phyloP scores from a whole-genome alignment of 192 early-diverging fungal genomes.

The Radiomyces spectabilis region DNA sequence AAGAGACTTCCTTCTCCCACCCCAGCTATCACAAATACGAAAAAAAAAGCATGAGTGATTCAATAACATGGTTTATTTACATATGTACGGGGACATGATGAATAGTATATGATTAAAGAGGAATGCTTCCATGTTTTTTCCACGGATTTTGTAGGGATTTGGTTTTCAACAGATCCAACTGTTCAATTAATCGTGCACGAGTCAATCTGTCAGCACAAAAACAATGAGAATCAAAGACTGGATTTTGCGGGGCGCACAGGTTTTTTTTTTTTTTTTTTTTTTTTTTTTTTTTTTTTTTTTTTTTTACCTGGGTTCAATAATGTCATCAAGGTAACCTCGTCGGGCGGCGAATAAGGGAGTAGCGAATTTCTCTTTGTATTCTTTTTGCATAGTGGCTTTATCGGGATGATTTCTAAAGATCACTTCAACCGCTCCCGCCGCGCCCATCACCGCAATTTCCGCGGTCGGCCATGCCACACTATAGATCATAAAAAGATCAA shows the following conservation, averaged over 20 bases:
- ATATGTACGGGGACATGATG: not conserved
- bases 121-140: conserved; percentile 96
- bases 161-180: conserved; percentile 68
- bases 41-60: too few relatives aligned
- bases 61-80: conserved; percentile 2
- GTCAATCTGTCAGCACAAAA: conserved; percentile 40
- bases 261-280: not conserved
- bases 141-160: conserved; percentile 72
- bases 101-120: conserved; percentile 50
- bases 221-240: conserved; percentile 9
- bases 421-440: conserved; percentile 95
- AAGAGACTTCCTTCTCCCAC: too few relatives aligned
- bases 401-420: conserved; percentile 72
- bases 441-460: conserved; percentile 98
- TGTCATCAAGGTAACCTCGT: conserved; percentile 80
- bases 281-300: not conserved
- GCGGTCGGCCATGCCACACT: conserved; percentile 95
- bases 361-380: conserved; percentile 88
- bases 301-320: conserved; percentile 39
- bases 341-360: conserved; percentile 92
- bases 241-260: not conserved
- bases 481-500: not conserved
- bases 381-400: conserved; percentile 64
- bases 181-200: conserved; percentile 78
- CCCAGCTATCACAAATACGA: too few relatives aligned